Evolutionary conservation across 73 alveolate genomes (phyloP), one percentile per base, ranked within the genome.

Genomic region (Uronychia setigera): DNA sequence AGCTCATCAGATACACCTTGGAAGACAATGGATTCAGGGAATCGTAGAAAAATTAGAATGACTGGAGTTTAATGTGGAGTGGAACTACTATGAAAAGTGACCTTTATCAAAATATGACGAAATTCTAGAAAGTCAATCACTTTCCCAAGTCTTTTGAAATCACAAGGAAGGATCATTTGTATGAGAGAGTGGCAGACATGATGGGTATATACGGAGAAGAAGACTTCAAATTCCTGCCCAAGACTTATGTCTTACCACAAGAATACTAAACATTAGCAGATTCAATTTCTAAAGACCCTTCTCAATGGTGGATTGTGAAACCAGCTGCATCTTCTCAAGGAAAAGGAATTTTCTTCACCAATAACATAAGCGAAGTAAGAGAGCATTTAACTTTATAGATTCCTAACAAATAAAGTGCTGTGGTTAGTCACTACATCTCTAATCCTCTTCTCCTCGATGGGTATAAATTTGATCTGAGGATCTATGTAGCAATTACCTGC

Each of bases 271-370:
- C 87, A 81, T 92, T 95, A 58, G 94, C 84, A 75, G 89, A 91
- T 0, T 93, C 95, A 83, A 91, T 84, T 85, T 88, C 76, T 32
- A 95, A 96, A 58, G 92, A 93, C 75, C 76, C 88, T 1, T 89
- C 92, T 31, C 82, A 80, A 34, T 35, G 97, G 75, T 97, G 99
- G 99, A 92, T 97, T 32, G 87, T 93, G 14, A 97, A 97, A 77
- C 99, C 99, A 33, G 96, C 94, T 28, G 99, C 99, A 33, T 85
- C 98, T 9, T 91, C 98, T 27, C 76, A 97, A 58, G 99, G 99
- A 0, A 91, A 95, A 86, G 99, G 99, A 0, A 96, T 97, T 0
- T 92, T 94, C 80, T 88, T 97, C 33, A 91, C 96, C 32, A 86
- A 91, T 33, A 96, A 94, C 58, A 76, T 84, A 46, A 85, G 90